A percentile compares a stretch with the other conserved stretches of the same genome.
Evolutionary conservation across 2,329 filamentous ascomycete species (phyloP).

Genomic region (Apiospora pterosperma): DNA sequence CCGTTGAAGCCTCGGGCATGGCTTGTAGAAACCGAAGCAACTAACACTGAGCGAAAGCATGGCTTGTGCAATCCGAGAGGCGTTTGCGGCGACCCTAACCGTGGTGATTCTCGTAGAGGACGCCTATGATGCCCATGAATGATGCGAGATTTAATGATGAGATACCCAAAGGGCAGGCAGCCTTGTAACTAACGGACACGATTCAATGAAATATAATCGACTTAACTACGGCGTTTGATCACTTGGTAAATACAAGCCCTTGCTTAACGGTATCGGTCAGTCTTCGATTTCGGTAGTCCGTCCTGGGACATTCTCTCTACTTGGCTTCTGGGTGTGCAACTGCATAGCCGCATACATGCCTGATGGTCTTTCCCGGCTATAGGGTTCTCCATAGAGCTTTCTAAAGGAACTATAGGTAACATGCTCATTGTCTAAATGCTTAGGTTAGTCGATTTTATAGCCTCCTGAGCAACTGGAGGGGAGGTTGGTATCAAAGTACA

Average conservation of each 20-base stretch:
- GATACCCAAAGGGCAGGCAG: neutral
- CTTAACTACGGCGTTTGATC: neutral
- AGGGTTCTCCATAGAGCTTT: too few species aligned
- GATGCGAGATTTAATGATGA: neutral
- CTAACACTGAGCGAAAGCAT: slow-evolving; percentile 41
- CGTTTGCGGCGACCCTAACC: slow-evolving; percentile 69
- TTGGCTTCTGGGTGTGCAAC: too few species aligned
- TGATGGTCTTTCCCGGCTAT: too few species aligned
- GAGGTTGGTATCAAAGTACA: too few species aligned
- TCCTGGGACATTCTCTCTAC: too few species aligned
- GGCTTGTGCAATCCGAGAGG: slow-evolving; percentile 71
- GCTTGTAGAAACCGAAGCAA: neutral
- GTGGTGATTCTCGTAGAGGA: slow-evolving; percentile 67
- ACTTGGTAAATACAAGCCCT: neutral
- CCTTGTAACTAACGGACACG: neutral
- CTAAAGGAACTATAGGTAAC: too few species aligned
- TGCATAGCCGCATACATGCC: too few species aligned
- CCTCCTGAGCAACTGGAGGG: too few species aligned
- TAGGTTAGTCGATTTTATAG: too few species aligned
- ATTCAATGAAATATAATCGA: neutral
- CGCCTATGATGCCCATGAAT: slow-evolving; percentile 28
- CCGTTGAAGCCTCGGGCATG: neutral
- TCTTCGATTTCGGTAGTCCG: too few species aligned
- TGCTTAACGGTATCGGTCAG: neutral
- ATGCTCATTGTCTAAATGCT: too few species aligned